Evolutionary conservation across 2,329 filamentous ascomycete species (phyloP).

Genomic region (Tolypocladium album): DNA sequence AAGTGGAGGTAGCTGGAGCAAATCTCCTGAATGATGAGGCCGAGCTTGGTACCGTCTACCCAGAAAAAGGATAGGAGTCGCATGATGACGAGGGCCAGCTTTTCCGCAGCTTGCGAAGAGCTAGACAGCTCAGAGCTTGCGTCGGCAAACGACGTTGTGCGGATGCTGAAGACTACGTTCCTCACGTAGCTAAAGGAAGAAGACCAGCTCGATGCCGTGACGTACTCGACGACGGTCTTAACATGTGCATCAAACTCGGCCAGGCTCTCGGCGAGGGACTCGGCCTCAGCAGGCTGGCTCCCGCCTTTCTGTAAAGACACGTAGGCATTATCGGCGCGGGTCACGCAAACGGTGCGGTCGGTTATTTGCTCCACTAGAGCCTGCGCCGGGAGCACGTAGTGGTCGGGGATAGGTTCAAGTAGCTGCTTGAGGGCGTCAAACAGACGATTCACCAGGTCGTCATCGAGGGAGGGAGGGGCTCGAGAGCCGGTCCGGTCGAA

Average conservation of each 20-base stretch:
- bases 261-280: constrained; percentile 22
- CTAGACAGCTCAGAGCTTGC: constrained; percentile 21
- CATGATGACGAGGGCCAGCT: constrained; percentile 40
- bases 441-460: constrained; percentile 40
- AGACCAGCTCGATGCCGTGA: constrained; percentile 54
- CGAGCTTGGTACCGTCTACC: constrained; percentile 52
- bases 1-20: constrained; percentile 58
- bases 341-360: constrained; percentile 23
- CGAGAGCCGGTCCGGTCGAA: constrained; percentile 7
- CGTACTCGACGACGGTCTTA: constrained; percentile 49
- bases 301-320: constrained; percentile 7
- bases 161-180: constrained; percentile 38
- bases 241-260: constrained; percentile 42
- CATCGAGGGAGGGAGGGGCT: constrained; percentile 31
- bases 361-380: constrained; percentile 44
- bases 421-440: constrained; percentile 46
- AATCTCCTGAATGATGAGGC: constrained; percentile 52
- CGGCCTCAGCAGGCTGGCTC: constrained; percentile 9
- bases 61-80: constrained; percentile 52
- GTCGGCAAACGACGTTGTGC: constrained; percentile 30
- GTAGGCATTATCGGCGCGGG: constrained; percentile 12
- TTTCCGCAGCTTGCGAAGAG: constrained; percentile 38
- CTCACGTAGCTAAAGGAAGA: constrained; percentile 48
- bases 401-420: constrained; percentile 48
- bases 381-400: constrained; percentile 42